These are phyloP conservation scores for Maudiozyma humilis DNA, from an alignment of 1,139 yeast genomes.

Conservation along the genomic window DNA sequence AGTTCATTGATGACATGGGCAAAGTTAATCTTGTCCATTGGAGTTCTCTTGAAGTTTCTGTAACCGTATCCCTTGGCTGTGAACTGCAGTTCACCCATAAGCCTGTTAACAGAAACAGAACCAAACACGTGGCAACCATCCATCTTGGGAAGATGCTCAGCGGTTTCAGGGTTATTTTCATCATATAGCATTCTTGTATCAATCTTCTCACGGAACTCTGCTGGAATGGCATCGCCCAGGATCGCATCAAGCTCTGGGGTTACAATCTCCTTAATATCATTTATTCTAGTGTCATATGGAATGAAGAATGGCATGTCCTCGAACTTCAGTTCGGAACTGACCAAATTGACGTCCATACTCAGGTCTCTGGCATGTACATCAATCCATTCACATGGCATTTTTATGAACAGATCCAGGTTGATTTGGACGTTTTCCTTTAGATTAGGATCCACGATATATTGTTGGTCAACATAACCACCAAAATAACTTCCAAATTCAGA, in stretches of 20 bases:
- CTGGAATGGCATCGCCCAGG: slow-evolving; percentile 54
- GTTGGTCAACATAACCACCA: slow-evolving; percentile 76
- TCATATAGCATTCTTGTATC: slow-evolving; percentile 20
- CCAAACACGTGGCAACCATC: slow-evolving; percentile 84
- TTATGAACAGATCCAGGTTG: slow-evolving; percentile 72
- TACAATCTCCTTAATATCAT: slow-evolving; percentile 41
- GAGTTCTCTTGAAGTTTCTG: slow-evolving; percentile 36
- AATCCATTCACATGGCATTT: slow-evolving; percentile 73
- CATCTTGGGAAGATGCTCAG: slow-evolving; percentile 15
- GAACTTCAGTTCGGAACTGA: slow-evolving; percentile 62
- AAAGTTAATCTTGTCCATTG: slow-evolving; percentile 54
- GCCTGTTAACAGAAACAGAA: slow-evolving; percentile 75
- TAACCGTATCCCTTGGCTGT: slow-evolving; percentile 69
- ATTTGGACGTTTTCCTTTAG: slow-evolving; percentile 54
- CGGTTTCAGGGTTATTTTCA: slow-evolving; percentile 20
- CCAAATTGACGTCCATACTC: slow-evolving; percentile 70
- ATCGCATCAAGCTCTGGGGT: slow-evolving; percentile 63
- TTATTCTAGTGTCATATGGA: slow-evolving; percentile 42
- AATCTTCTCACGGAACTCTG: slow-evolving; percentile 43
- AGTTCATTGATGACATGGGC: slow-evolving; percentile 81
- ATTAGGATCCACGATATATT: slow-evolving; percentile 63
- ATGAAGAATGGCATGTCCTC: slow-evolving; percentile 52
- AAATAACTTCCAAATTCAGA: slow-evolving; percentile 79
- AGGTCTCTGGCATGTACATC: slow-evolving; percentile 72
- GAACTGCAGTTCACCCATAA: slow-evolving; percentile 76